These are phyloP conservation scores for Taxillus chinensis DNA, from an alignment of 164 flowering plant genomes.

Conservation along the genomic window DNA sequence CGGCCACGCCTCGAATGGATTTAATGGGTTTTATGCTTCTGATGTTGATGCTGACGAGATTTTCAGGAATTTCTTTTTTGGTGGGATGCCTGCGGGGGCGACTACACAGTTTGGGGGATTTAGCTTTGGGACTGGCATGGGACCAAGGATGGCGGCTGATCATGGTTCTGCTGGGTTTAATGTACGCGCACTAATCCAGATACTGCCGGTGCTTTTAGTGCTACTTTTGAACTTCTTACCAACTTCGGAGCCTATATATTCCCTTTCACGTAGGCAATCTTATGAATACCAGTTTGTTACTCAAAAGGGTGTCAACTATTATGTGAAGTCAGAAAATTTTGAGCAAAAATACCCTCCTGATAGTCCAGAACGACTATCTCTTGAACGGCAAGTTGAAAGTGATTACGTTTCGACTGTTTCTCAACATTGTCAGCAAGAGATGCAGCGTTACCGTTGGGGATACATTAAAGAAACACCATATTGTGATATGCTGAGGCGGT, in stretches of 20 bases:
- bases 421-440: conserved; percentile 63
- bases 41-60: conserved; percentile 86
- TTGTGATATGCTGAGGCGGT: conserved; percentile 61
- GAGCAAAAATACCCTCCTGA: conserved; percentile 58
- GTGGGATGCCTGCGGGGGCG: conserved; percentile 44
- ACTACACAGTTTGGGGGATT: conserved; percentile 57
- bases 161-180: conserved; percentile 40
- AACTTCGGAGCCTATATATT: conserved; percentile 56
- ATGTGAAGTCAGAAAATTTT: conserved; percentile 51
- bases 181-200: conserved; percentile 41
- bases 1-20: conserved; percentile 20
- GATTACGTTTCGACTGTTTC: conserved; percentile 43
- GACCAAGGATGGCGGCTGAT: conserved; percentile 33
- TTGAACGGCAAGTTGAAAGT: conserved; percentile 49
- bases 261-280: conserved; percentile 38
- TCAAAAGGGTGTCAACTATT: conserved; percentile 54
- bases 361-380: conserved; percentile 27
- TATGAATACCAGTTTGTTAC: conserved; percentile 40
- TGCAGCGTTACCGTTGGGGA: conserved; percentile 78
- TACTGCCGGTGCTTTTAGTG: conserved; percentile 64
- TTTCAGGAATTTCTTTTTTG: conserved; percentile 84
- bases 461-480: conserved; percentile 46
- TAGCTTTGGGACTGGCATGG: conserved; percentile 53
- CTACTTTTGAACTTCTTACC: conserved; percentile 58
- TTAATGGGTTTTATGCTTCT: conserved; percentile 56